Evolutionary conservation across 805 yeast species (phyloP).

Genomic region (Candida ascalaphidarum): DNA sequence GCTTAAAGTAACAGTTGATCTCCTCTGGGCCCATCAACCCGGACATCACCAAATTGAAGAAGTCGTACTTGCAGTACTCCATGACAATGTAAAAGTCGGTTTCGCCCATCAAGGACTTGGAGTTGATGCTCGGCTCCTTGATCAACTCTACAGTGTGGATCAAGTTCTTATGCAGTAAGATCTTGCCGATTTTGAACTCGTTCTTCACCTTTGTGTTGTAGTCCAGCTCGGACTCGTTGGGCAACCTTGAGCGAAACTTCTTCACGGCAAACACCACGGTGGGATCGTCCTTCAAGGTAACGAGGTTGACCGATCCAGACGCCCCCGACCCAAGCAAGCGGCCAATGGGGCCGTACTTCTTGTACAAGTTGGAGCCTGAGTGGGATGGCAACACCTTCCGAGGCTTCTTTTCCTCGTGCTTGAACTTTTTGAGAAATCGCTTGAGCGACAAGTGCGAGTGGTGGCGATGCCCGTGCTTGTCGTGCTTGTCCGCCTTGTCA

Average conservation of each 20-base stretch:
- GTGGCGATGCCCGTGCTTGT: constrained; percentile 1
- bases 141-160: constrained; percentile 76
- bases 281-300: constrained; percentile 50
- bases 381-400: constrained; percentile 1
- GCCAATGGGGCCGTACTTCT: constrained; percentile 66
- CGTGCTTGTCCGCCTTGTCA: constrained; percentile 2
- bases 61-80: constrained; percentile 91
- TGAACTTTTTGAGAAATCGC: constrained; percentile 45
- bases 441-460: constrained; percentile 28
- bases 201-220: constrained; percentile 73
- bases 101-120: constrained; percentile 9
- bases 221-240: constrained; percentile 55
- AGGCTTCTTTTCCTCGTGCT: constrained; percentile 5
- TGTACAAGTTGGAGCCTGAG: constrained; percentile 13
- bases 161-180: constrained; percentile 64
- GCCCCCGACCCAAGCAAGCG: constrained; percentile 85
- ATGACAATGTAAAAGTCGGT: constrained; percentile 60
- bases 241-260: constrained; percentile 63
- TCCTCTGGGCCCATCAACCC: constrained; percentile 69
- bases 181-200: constrained; percentile 77
- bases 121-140: constrained; percentile 47
- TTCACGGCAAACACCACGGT: constrained; percentile 70
- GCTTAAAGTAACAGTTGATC: constrained; percentile 74
- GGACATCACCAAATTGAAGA: constrained; percentile 88
- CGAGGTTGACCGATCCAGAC: constrained; percentile 84